Base-by-base conservation (phyloP, 495 filamentous ascomycete species). In the Lasiosphaeria ovina region DNA sequence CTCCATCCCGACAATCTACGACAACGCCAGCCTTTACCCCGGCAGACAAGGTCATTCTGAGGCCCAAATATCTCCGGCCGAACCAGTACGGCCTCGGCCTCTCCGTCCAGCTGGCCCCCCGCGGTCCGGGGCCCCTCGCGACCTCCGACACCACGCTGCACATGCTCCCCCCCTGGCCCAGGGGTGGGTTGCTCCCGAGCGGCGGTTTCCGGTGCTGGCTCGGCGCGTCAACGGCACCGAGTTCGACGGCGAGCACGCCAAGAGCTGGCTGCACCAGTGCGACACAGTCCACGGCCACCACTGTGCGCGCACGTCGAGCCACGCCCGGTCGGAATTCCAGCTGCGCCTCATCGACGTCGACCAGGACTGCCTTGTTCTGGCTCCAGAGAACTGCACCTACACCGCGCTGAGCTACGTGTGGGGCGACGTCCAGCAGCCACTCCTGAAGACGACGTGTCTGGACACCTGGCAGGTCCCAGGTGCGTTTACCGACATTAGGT, bases 381-480 rank as follows among this genome's bases (percentile, higher is more conserved):
- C 17, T 7, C 47, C 47, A n/a, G 47, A 50, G 6, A 31, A 31
- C n/a, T 31, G 14, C 14, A n/a, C 6, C 47, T 50, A 50, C 47
- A 31, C 17, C 47, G 47, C 47, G 14, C n/a, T 50, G 47, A 50
- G 47, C 47, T 50, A 50, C 47, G 47, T 50, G 6, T 50, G 47
- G 47, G 47, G 47, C 6, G 6, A 50, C 6, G 47, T 50, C 47
- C 47, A n/a, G 6, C 47, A 50, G 16, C 47, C 14, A 6, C 47
- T 50, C 6, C n/a, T n/a, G 17, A n/a, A 50, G 47, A n/a, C 47
- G 7, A 31, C 14, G 6, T n/a, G 14, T 50, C 47, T 50, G 6
- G 14, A 50, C n/a, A 6, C 6, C 47, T n/a, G 47, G 17, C 47
- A 50, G 6, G 6, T 31, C 14, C 47, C 47, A 50, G 47, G 38